Evolutionary conservation across 495 filamentous ascomycete species (phyloP).

Genomic region (Neurospora sp.): DNA sequence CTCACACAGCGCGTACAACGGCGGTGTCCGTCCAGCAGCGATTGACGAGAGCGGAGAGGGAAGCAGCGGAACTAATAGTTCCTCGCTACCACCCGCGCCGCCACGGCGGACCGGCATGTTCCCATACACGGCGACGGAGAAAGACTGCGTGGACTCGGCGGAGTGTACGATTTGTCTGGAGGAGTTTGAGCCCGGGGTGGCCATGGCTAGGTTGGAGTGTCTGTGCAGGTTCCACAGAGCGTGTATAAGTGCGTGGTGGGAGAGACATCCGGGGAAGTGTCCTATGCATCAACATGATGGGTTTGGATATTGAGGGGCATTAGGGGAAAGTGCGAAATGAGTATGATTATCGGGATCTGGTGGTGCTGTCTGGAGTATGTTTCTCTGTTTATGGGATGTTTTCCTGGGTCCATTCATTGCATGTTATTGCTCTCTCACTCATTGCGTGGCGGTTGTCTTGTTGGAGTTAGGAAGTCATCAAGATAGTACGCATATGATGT

Average conservation of each 20-base stretch:
- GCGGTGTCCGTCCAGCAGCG: background rate
- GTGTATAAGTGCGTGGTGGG: conserved; percentile 51
- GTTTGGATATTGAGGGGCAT: conserved; percentile 29
- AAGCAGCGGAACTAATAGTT: background rate
- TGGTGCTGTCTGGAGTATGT: background rate
- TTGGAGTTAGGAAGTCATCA: background rate
- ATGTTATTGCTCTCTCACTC: background rate
- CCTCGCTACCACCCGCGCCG: conserved; percentile 17
- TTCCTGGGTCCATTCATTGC: background rate
- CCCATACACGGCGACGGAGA: conserved; percentile 74
- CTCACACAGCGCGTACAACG: conserved; percentile 32
- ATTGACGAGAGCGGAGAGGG: conserved; percentile 6
- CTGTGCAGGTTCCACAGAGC: conserved; percentile 82
- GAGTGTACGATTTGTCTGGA: conserved; percentile 97
- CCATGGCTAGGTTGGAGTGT: conserved; percentile 81
- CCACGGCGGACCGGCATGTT: conserved; percentile 40
- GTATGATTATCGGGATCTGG: background rate
- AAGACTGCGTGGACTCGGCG: conserved; percentile 72
- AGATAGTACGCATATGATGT: background rate
- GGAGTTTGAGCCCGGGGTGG: conserved; percentile 78
- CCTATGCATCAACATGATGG: conserved; percentile 47
- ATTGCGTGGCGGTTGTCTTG: background rate
- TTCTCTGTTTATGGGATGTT: background rate
- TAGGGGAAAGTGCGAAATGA: background rate
- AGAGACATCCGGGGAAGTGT: conserved; percentile 40